Evolutionary conservation across 371 early-diverging fungal species (phyloP).

Genomic region (Circinella umbellata): DNA sequence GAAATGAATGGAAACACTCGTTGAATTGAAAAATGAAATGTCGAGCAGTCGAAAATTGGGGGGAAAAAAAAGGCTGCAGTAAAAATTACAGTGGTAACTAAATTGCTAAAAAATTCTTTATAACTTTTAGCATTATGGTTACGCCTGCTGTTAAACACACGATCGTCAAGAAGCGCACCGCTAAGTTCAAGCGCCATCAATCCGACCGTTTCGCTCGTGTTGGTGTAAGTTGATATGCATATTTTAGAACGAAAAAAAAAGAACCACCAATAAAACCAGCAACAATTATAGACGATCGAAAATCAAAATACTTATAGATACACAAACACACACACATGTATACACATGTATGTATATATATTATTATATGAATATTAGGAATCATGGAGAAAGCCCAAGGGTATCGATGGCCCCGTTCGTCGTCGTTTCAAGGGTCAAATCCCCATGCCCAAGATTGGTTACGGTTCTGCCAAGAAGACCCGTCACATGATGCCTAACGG

Average conservation of each 20-base stretch:
- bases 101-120: neutral
- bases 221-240: constrained; percentile 64
- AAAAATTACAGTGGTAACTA: too few relatives aligned
- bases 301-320: too few relatives aligned
- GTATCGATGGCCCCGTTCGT: constrained; percentile 99
- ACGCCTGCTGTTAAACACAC: constrained; percentile 89
- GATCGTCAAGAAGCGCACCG: constrained; percentile 99
- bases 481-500: constrained; percentile 97
- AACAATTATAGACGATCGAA: neutral
- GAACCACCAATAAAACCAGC: neutral
- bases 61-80: too few relatives aligned
- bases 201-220: constrained; percentile 98
- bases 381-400: constrained; percentile 99
- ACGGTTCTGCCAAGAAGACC: constrained; percentile 94
- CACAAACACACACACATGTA: too few relatives aligned
- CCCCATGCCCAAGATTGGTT: constrained; percentile 99
- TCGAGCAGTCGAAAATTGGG: too few relatives aligned
- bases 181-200: constrained; percentile 98
- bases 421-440: constrained; percentile 97
- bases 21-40: neutral
- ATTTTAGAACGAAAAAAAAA: neutral
- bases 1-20: too few relatives aligned
- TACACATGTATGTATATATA: neutral
- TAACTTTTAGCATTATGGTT: constrained; percentile 61
- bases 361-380: constrained; percentile 54